These are phyloP conservation scores for Plectranthus barbatus DNA, from an alignment of 257 asterid genomes.

Conservation along the genomic window DNA sequence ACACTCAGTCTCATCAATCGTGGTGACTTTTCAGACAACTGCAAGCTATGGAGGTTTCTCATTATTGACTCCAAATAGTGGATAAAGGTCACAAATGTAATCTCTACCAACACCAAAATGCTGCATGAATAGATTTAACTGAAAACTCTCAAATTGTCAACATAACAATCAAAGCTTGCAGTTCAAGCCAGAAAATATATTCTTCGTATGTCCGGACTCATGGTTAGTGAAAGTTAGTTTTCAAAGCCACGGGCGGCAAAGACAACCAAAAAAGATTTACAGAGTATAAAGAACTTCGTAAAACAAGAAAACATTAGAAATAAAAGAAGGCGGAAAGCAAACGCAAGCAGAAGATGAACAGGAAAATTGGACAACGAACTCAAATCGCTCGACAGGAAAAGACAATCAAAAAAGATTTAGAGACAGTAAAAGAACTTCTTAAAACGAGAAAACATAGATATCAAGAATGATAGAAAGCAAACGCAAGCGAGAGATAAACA, in stretches of 20 bases:
- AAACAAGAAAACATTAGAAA: neutral
- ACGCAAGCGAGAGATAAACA: constrained; percentile 10
- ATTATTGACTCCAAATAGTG: neutral
- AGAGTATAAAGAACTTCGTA: no score
- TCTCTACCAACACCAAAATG: constrained; percentile 7
- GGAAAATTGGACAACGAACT: constrained; percentile 17
- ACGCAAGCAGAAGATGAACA: constrained; percentile 10
- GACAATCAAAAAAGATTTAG: no score
- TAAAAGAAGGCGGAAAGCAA: neutral
- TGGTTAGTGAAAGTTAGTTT: neutral
- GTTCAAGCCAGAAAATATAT: constrained; percentile 4
- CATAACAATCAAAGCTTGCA: constrained; percentile 14
- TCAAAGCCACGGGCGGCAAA: neutral
- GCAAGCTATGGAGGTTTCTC: no score
- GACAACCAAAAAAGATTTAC: neutral
- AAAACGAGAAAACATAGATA: neutral
- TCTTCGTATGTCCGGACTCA: constrained; percentile 1
- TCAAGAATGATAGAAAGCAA: neutral
- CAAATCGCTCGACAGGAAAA: no score
- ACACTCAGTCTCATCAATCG: neutral
- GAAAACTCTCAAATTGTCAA: constrained; percentile 12
- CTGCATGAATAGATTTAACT: no score
- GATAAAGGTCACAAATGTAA: neutral
- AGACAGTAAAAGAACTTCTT: neutral
- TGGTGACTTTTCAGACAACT: no score